Conservation (phyloP, 1,284 basidiomycete genomes). For the Fomitopsis schrenkii region DNA sequence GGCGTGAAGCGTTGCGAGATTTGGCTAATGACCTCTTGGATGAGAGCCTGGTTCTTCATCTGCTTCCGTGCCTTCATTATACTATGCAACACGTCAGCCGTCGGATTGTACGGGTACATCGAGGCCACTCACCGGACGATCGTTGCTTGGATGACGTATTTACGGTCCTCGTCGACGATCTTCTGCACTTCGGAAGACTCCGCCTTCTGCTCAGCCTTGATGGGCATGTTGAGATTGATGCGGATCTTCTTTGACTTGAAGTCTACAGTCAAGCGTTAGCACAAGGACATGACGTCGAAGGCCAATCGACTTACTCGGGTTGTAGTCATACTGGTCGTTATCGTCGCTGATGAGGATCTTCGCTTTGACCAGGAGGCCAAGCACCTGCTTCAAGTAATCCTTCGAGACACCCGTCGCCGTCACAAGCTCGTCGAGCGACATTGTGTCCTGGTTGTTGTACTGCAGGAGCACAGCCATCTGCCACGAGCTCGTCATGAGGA, state of each 20-base stretch:
- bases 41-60: conserved; percentile 93
- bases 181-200: conserved; percentile 91
- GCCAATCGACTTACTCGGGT: conserved; percentile 64
- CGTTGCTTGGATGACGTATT: conserved; percentile 95
- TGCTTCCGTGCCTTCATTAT: conserved; percentile 99
- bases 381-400: conserved; percentile 81
- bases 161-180: conserved; percentile 96
- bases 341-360: conserved; percentile 88
- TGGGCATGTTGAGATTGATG: conserved; percentile 90
- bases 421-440: conserved; percentile 79
- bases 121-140: conserved; percentile 76
- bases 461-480: conserved; percentile 94
- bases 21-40: conserved; percentile 92
- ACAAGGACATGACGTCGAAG: neutral
- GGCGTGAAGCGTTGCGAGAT: conserved; percentile 88
- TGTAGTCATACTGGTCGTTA: conserved; percentile 87
- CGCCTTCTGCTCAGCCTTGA: conserved; percentile 93
- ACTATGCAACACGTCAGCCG: conserved; percentile 33
- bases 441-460: conserved; percentile 88
- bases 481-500: conserved; percentile 92
- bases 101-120: neutral
- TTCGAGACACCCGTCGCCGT: conserved; percentile 83
- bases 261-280: conserved; percentile 36
- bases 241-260: conserved; percentile 99
- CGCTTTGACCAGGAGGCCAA: conserved; percentile 83